A percentile compares a stretch with the other conserved stretches of the same genome.
Evolutionary conservation across 176 grass and related monocot species (phyloP).

Genomic region (Carex scoparia): DNA sequence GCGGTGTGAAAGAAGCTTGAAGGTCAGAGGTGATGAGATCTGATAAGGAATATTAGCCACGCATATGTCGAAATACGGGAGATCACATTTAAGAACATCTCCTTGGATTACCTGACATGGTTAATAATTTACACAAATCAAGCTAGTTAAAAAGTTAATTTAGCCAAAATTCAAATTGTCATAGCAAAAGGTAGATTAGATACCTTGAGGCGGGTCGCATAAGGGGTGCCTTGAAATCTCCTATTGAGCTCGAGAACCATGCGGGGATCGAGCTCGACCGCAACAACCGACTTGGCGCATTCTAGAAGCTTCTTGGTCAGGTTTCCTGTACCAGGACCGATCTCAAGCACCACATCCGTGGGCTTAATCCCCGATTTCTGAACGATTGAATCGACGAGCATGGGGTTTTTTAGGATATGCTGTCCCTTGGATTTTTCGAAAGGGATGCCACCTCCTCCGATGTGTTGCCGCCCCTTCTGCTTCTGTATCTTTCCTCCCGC

Average conservation of each 20-base stretch:
- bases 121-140: background rate
- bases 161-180: background rate
- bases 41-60: conserved; percentile 96
- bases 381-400: conserved; percentile 83
- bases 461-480: conserved; percentile 40
- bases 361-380: conserved; percentile 81
- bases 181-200: background rate
- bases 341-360: conserved; percentile 92
- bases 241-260: conserved; percentile 93
- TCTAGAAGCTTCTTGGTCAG: conserved; percentile 91
- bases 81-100: conserved; percentile 90
- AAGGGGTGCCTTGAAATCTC: conserved; percentile 75
- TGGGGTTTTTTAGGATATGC: conserved; percentile 81
- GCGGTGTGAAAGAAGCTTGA: conserved; percentile 87
- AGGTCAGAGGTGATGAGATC: conserved; percentile 81
- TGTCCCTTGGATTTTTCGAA: conserved; percentile 98
- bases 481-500: conserved; percentile 87
- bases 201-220: conserved; percentile 70
- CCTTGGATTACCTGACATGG: conserved; percentile 75
- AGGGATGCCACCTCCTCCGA: conserved; percentile 45
- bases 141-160: background rate
- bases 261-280: conserved; percentile 94
- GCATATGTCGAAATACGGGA: conserved; percentile 91
- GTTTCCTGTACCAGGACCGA: conserved; percentile 86
- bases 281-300: conserved; percentile 81